Base-by-base conservation (phyloP, 2,329 filamentous ascomycete species). In the Fusarium caatingaense region DNA sequence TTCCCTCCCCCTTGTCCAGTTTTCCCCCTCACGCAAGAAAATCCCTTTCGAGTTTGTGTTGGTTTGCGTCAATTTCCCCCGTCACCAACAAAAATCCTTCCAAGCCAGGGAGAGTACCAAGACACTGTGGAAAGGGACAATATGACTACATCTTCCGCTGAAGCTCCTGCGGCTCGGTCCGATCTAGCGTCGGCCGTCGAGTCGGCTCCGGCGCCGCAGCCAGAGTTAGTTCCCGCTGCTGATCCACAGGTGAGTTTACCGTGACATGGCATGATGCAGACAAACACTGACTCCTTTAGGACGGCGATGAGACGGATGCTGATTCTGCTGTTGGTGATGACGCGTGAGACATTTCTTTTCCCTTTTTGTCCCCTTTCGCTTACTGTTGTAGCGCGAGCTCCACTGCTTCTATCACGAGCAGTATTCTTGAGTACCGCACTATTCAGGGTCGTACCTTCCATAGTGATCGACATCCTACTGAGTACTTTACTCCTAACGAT, bases 401-500 rank as follows among this genome's bases (percentile, higher is more conserved):
- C 18, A 74, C 72, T 18, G 72, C 72, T 12, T 74, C 72, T 3
- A 68, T 74, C 30, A 61, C 72, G 5, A 58, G 64, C 2, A 74
- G 72, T 16, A 74, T 74, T 28, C 57, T 74, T 5, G 62, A 74
- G 28, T 74, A 74, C 44, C 72, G 72, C 15, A 71, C 61, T 16
- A 68, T 74, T 0, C 69, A 72, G 23, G 72, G 72, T 7, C 68
- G 72, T 2, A 74, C 72, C 0, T 73, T 70, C 18, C 72, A 74
- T 18, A 74, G 72, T 15, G 72, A 74, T 6, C 50, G 60, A n/a
- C 69, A 73, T 13, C 60, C 60, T 11, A 71, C 62, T 0, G 72
- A 74, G 41, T 74, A 74, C 45, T 73, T 74, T 25, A 70, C 69
- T 12, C 72, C 71, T 12, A 74, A 74, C 16, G 72, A 74, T 21